Evolutionary conservation across 768 basidiomycete species (phyloP), one percentile per base, ranked within the genome.

Genomic region (Gautieria morchelliformis): DNA sequence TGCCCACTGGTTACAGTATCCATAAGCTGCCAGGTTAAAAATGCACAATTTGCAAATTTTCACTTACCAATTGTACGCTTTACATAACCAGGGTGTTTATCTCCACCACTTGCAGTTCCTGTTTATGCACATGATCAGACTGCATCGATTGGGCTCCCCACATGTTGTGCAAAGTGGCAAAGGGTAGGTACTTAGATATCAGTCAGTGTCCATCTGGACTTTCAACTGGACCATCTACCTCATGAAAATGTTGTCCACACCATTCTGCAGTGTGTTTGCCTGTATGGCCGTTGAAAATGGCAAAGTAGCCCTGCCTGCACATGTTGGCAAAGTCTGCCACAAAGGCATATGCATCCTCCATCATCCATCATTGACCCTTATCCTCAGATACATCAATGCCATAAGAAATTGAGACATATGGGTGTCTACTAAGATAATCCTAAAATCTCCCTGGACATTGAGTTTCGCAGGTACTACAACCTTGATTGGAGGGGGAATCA

Each of bases 231-330:
- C 11, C 53, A 66, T 75, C 58, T 67, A 86, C 93, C 76, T 93
- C 84, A 67, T 98, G 93, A 72, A 99, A 99, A 69, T 98, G 85
- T 63, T 80, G 77, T 44, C 96, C 96, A 70, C 96, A 98, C 94
- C 95, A 98, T 69, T 99, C 96, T 27, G 96, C 96, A 33, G 95
- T 94, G 65, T 97, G 91, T 69, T 95, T 98, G 17, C 96, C 96
- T 0, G 96, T 96, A 68, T 99, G 96, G 3, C 96, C 96, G 64
- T 99, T 96, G 65, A 98, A 99, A 46, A 99, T 84, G 6, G 95
- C 95, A 69, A 95, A 98, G 76, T 96, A 98, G 8, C 94, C 96
- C 68, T 99, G 96, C 0, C 96, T 96, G 45, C 87, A 82, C 19
- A 98, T 77, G 37, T 84, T 82, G 39, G 84, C 93, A 69, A 89